Percentiles rank a stretch among this genome's conserved stretches.
Conservation (phyloP, 225 moss, liverwort and hornwort genomes). For the Bryum argenteum region DNA sequence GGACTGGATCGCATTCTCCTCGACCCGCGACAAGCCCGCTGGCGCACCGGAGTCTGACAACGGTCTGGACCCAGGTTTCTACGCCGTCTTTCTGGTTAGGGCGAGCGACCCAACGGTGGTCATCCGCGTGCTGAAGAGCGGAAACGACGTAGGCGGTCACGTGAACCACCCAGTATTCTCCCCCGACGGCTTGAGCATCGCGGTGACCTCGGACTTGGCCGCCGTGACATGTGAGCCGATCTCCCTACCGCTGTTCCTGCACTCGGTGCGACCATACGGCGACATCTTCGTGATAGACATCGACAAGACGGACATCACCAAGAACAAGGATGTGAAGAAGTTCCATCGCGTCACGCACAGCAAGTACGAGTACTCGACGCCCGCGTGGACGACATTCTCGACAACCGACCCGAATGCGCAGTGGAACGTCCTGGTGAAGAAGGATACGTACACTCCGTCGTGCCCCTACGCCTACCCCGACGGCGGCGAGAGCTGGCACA, state of each 20-base stretch:
- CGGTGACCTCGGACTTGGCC: background rate
- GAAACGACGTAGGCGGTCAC: background rate
- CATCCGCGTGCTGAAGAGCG: background rate
- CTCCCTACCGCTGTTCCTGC: constrained; percentile 3
- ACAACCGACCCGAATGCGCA: background rate
- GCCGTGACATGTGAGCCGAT: background rate
- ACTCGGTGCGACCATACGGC: constrained; percentile 6
- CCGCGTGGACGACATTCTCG: background rate
- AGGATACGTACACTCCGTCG: background rate
- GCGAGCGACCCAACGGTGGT: background rate
- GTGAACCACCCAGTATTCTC: constrained; percentile 1
- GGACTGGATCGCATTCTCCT: background rate
- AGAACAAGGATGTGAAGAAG: constrained; percentile 3
- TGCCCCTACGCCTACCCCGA: background rate
- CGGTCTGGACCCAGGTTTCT: background rate
- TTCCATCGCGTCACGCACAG: constrained; percentile 1
- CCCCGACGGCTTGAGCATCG: constrained; percentile 1
- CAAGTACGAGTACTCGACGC: constrained; percentile 6
- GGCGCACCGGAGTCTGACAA: background rate
- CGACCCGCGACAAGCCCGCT: background rate
- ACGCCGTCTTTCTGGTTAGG: background rate
- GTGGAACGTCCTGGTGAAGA: background rate
- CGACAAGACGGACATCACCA: background rate
- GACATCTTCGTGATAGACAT: background rate
- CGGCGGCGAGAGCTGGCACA: constrained; percentile 10